A percentile compares a stretch with the other conserved stretches of the same genome.
phyloP scores from a whole-genome alignment of 208 protist species.

The Trypanosoma grayi region DNA sequence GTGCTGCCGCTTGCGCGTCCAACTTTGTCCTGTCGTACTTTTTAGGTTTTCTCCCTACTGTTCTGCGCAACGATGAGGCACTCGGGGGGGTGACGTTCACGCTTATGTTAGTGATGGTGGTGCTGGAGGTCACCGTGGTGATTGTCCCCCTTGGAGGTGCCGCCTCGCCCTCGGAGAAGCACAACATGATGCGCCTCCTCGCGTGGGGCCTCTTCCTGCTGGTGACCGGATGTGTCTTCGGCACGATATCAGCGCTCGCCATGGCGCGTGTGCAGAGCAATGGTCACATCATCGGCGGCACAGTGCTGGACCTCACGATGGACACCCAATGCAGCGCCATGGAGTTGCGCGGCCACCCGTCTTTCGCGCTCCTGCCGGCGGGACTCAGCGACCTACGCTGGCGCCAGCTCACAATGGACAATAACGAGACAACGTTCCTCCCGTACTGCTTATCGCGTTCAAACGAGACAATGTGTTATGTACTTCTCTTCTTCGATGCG shows the following conservation, averaged over 20 bases:
- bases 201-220: slow-evolving; percentile 76
- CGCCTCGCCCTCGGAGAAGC: slow-evolving; percentile 39
- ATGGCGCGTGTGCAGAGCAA: slow-evolving; percentile 68
- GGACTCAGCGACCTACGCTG: slow-evolving; percentile 72
- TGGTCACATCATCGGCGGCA: slow-evolving; percentile 44
- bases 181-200: slow-evolving; percentile 67
- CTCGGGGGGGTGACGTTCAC: slow-evolving; percentile 59
- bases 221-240: slow-evolving; percentile 55
- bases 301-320: slow-evolving; percentile 65
- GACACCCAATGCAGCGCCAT: slow-evolving; percentile 34
- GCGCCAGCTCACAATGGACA: slow-evolving; percentile 68
- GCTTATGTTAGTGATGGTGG: slow-evolving; percentile 49
- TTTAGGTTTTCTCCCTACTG: slow-evolving; percentile 63
- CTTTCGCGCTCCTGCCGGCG: slow-evolving; percentile 67
- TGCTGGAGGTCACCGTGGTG: slow-evolving; percentile 69
- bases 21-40: slow-evolving; percentile 81
- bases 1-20: slow-evolving; percentile 41
- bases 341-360: slow-evolving; percentile 40
- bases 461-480: slow-evolving; percentile 42
- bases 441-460: slow-evolving; percentile 43
- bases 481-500: slow-evolving; percentile 75
- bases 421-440: slow-evolving; percentile 25
- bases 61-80: slow-evolving; percentile 49
- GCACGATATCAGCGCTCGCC: slow-evolving; percentile 62
- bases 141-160: slow-evolving; percentile 61